Conservation (phyloP, 1,139 yeast genomes). For the Hemisphaericaspora xylanilytica region DNA sequence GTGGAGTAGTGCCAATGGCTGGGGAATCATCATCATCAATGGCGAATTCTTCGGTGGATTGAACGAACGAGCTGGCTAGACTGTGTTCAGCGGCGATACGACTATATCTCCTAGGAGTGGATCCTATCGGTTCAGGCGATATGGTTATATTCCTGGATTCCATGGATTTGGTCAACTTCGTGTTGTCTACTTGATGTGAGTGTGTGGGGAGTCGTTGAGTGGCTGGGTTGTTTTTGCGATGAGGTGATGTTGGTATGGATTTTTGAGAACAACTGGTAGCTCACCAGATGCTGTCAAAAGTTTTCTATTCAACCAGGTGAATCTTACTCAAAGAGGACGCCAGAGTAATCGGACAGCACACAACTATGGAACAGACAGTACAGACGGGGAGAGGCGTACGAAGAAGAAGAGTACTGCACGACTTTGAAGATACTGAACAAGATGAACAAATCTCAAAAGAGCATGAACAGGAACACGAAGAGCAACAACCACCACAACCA, state of each 20-base stretch:
- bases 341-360: too few relatives aligned
- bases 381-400: constrained; percentile 22
- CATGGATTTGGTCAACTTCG: too few relatives aligned
- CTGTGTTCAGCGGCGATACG: constrained; percentile 25
- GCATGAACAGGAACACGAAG: background rate
- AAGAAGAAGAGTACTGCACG: constrained; percentile 15
- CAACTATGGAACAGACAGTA: background rate
- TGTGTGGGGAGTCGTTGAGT: too few relatives aligned
- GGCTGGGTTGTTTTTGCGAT: too few relatives aligned
- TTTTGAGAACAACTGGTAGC: too few relatives aligned
- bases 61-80: constrained; percentile 12
- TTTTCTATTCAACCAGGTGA: too few relatives aligned
- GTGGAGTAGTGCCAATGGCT: background rate
- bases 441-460: background rate
- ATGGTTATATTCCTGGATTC: too few relatives aligned
- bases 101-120: constrained; percentile 13
- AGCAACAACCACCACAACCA: background rate
- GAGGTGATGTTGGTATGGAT: too few relatives aligned
- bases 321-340: too few relatives aligned
- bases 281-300: too few relatives aligned
- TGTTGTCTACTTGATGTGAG: too few relatives aligned
- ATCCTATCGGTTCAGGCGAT: too few relatives aligned
- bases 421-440: constrained; percentile 12
- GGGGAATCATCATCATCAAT: background rate
- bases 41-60: constrained; percentile 8